Base-by-base conservation (phyloP, 2,329 filamentous ascomycete species). In the Fusarium incarnatum region DNA sequence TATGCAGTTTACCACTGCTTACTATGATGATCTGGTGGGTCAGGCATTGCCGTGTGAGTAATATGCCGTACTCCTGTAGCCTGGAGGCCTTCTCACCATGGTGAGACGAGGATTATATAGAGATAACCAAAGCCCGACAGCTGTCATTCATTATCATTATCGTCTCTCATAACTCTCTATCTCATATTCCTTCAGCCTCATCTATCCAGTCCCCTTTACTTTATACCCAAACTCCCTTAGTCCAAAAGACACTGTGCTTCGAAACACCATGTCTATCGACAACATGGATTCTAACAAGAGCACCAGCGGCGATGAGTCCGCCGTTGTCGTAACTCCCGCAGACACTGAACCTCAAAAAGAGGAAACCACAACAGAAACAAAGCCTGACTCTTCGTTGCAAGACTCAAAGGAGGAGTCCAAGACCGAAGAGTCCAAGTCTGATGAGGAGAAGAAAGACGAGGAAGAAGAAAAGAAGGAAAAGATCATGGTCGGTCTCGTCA, bases 401-500 rank as follows among this genome's bases (percentile, higher is more conserved):
- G 34, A 37, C 10, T 30, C 28, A 15, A 37, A 37, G 9, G 32
- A 37, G 32, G 25, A 53, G 11, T n/a, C 45, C 25, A 64, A 69
- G 16, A n/a, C 40, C 6, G 57, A 73, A 15, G 68, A 64, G 6
- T 41, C 64, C 42, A 63, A 56, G 25, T 8, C 54, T 30, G 54
- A 58, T 8, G 56, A 58, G 23, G n/a, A 15, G 27, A 30, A 56
- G 69, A 44, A 22, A 63, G 61, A 52, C 48, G 22, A 48, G 20
- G 57, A 46, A 2, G 57, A 74, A n/a, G 67, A 68, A 42, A 57
- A 68, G 10, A 63, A 75, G 40, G 63, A 68, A 28, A 76, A 73
- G 23, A 44, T 69, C 27, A 68, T 71, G 2, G 64, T 80, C 12
- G 82, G 82, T 12, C 78, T 80, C 15, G 64, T 84, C 49, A 75